Evolutionary conservation across 2,329 filamentous ascomycete species (phyloP).

Genomic region (Dothideomycetes sp.): DNA sequence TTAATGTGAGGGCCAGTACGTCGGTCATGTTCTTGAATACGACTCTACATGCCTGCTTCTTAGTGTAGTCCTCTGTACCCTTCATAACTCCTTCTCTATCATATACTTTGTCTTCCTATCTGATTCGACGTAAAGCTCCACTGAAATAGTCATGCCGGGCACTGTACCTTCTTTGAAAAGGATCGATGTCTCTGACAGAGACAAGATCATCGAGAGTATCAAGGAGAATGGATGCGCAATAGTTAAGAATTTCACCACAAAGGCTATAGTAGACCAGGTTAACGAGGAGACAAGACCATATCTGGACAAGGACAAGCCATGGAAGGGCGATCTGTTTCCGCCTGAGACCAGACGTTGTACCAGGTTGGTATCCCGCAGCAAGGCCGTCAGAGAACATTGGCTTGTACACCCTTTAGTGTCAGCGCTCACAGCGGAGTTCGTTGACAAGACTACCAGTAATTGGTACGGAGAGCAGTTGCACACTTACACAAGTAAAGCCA

Average conservation of each 20-base stretch:
- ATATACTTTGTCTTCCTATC: not conserved
- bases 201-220: not conserved
- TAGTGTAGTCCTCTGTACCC: too few species aligned
- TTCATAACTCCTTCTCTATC: too few species aligned
- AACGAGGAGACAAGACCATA: not conserved
- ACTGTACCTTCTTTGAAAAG: not conserved
- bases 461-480: constrained; percentile 16
- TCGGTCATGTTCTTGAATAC: too few species aligned
- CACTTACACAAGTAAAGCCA: constrained; percentile 18
- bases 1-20: too few species aligned
- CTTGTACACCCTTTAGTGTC: not conserved
- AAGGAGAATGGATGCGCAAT: not conserved
- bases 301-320: constrained; percentile 7
- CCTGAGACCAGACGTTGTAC: not conserved
- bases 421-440: not conserved
- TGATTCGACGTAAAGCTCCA: not conserved
- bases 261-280: not conserved
- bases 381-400: not conserved
- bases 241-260: not conserved
- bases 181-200: not conserved
- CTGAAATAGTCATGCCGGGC: not conserved
- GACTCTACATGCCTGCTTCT: too few species aligned
- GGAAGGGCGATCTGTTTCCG: not conserved
- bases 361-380: not conserved
- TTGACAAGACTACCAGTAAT: not conserved